Conservation (phyloP, 1,284 basidiomycete genomes). For the Fomitopsis schrenkii region DNA sequence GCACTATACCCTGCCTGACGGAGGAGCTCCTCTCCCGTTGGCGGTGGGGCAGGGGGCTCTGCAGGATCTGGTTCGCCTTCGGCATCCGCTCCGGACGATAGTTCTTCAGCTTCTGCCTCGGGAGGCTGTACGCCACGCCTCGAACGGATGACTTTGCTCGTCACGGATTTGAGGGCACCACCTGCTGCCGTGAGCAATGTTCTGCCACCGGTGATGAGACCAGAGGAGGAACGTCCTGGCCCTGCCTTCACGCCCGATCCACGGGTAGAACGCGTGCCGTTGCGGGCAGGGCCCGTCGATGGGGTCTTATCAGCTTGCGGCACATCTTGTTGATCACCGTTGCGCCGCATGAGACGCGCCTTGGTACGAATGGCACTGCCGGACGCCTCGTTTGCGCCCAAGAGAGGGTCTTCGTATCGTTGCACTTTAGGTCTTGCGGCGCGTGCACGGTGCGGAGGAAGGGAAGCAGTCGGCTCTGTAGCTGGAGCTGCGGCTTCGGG, state of each 20-base stretch:
- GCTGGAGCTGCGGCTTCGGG: background rate
- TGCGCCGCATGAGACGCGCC: conserved; percentile 31
- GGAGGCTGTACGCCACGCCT: background rate
- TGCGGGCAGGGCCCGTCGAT: background rate
- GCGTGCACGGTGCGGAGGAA: conserved; percentile 43
- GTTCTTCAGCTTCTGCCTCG: background rate
- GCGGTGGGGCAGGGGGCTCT: conserved; percentile 13
- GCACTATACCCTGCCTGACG: conserved; percentile 39
- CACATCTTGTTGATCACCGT: background rate
- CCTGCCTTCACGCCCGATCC: conserved; percentile 35
- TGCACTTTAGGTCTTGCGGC: conserved; percentile 50
- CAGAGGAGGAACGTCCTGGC: conserved; percentile 41
- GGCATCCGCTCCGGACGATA: background rate
- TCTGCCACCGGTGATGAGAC: conserved; percentile 16
- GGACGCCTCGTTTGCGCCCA: conserved; percentile 15
- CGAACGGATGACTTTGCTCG: background rate
- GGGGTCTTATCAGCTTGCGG: background rate
- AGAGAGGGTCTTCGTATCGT: conserved; percentile 37
- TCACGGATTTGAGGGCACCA: conserved; percentile 15
- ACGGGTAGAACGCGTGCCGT: background rate
- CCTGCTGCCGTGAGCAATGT: conserved; percentile 16
- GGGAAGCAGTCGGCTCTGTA: conserved; percentile 23
- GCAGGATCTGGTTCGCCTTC: conserved; percentile 1
- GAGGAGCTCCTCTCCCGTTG: conserved; percentile 43
- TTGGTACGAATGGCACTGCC: conserved; percentile 44